Base-by-base conservation (phyloP, 148 eudicot genomes). In the Agrostemma githago region DNA sequence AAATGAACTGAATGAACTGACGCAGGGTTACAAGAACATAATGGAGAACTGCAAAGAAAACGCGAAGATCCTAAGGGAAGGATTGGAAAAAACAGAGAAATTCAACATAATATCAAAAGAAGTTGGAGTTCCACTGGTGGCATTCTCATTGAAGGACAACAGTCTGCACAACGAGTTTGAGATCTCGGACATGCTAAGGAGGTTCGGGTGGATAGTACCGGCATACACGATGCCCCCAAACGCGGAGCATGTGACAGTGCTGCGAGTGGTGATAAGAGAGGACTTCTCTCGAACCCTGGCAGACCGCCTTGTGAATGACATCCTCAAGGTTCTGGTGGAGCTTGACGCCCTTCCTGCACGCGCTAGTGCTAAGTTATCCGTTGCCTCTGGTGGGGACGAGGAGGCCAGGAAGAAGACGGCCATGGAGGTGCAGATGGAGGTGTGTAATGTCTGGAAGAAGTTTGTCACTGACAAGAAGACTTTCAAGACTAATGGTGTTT, bases 211-310 rank as follows among this genome's bases (percentile, higher is more conserved):
- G 96, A 88, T 90, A 42, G 88, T 90, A 8, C 96, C 92, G 0
- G 96, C 92, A 2, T 88, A 90, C 90, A 85, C 96, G 26, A 90
- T 90, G 96, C 90, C 96, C 0, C 83, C 96, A 1, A 80, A 90
- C 42, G 96, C 96, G 0, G 84, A 90, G 58, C 84, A 90, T 59
- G 74, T 90, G 7, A 88, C 92, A 0, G 96, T 90, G 3, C 78
- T 88, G 0, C 91, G 96, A 0, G 92, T 90, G 0, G 96, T 90
- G 10, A 79, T 90, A 34, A 74, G 96, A 5, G 96, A 90, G 69
- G 96, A 90, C 79, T 90, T 90, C 78, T 90, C 96, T 4, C 77
- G 96, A 2, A 90, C 96, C 40, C 85, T 90, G 14, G 96, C 92
- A 0, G 90, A 90, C 62, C 81, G 96, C 15, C 90, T 90, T 0